phyloP scores from a whole-genome alignment of 345 rosid genomes.

The Fremontodendron californicum region DNA sequence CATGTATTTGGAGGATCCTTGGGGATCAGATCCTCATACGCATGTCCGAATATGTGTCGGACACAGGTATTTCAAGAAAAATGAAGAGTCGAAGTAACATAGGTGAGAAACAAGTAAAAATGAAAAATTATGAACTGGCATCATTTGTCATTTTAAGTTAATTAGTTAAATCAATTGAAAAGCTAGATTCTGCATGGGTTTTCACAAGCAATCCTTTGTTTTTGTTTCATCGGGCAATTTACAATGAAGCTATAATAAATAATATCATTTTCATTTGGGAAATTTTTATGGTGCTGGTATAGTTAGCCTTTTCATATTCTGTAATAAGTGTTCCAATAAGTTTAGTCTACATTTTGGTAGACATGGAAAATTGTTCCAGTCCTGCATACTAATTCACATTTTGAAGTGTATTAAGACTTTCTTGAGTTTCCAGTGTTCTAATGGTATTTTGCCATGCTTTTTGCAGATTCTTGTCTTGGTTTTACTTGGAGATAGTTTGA shows the following conservation, averaged over 20 bases:
- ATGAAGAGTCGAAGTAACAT: too few species aligned
- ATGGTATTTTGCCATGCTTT: neutral
- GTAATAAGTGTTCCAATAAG: neutral
- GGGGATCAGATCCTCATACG: too few species aligned
- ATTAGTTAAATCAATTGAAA: neutral
- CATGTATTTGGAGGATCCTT: too few species aligned
- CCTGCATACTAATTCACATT: conserved; percentile 17
- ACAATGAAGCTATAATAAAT: neutral
- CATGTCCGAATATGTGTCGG: too few species aligned
- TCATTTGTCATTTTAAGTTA: neutral
- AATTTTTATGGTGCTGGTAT: neutral
- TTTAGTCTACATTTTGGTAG: neutral
- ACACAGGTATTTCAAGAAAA: too few species aligned
- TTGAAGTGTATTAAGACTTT: neutral
- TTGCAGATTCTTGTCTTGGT: neutral
- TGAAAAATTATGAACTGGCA: neutral
- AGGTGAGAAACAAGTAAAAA: too few species aligned
- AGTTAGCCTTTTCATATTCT: neutral
- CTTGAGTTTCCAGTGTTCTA: neutral
- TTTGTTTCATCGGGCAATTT: neutral
- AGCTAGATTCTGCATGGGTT: neutral
- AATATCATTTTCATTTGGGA: neutral
- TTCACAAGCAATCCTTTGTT: neutral
- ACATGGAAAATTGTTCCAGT: neutral
- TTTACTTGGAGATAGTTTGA: neutral